These are phyloP conservation scores for Globisporangium emineosum DNA, from an alignment of 352 stramenopile genomes.

Conservation along the genomic window DNA sequence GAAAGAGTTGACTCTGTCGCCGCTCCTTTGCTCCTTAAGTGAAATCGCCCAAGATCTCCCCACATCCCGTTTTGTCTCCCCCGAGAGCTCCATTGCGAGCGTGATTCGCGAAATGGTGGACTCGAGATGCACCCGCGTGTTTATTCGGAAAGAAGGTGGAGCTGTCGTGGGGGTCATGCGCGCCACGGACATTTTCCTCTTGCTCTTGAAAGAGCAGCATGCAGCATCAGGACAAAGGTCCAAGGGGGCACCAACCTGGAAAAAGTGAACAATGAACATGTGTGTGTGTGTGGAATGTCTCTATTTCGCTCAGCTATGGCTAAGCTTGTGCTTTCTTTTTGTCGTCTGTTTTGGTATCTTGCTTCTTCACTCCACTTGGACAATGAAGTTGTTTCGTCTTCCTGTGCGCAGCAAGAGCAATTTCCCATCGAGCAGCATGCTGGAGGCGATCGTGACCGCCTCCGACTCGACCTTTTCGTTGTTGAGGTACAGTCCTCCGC, in stretches of 20 bases:
- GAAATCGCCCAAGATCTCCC: conserved; percentile 18
- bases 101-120: conserved; percentile 46
- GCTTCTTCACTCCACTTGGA: conserved; percentile 42
- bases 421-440: conserved; percentile 63
- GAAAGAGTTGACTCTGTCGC: neutral
- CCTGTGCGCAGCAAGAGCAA: conserved; percentile 69
- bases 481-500: conserved; percentile 93
- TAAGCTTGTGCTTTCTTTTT: conserved; percentile 5
- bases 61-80: conserved; percentile 17
- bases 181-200: conserved; percentile 43
- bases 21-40: conserved; percentile 28
- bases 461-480: conserved; percentile 79
- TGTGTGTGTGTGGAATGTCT: neutral
- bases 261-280: neutral
- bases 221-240: conserved; percentile 11
- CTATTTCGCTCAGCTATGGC: neutral
- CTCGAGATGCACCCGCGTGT: conserved; percentile 28
- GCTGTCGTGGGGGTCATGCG: conserved; percentile 35
- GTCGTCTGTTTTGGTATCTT: neutral
- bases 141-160: conserved; percentile 24
- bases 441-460: conserved; percentile 24
- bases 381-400: conserved; percentile 79
- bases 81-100: conserved; percentile 40
- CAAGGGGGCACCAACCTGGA: neutral
- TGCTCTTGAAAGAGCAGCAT: conserved; percentile 57